Evolutionary conservation across 805 yeast species (phyloP).

Genomic region (Candida alai): DNA sequence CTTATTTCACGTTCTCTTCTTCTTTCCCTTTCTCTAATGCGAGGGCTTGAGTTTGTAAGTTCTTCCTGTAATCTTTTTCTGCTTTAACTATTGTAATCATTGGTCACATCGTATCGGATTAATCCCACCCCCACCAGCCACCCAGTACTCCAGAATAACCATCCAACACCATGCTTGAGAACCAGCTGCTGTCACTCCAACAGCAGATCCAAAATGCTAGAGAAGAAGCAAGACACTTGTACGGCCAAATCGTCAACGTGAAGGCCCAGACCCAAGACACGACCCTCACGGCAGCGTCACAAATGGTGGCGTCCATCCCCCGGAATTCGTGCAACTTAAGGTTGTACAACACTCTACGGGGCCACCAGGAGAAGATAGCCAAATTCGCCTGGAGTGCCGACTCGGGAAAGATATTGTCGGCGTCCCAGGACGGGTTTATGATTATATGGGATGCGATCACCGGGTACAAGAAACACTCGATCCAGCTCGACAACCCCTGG

Average conservation of each 20-base stretch:
- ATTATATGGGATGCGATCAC: slow-evolving; percentile 78
- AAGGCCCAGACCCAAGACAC: slow-evolving; percentile 44
- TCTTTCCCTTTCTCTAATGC: too few species aligned
- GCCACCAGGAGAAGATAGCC: slow-evolving; percentile 73
- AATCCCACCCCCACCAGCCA: too few species aligned
- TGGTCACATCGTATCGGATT: too few species aligned
- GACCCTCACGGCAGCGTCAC: slow-evolving; percentile 38
- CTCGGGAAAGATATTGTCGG: slow-evolving; percentile 58
- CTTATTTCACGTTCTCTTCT: too few species aligned
- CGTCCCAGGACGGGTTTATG: slow-evolving; percentile 84
- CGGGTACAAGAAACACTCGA: slow-evolving; percentile 66
- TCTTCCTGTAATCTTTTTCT: too few species aligned
- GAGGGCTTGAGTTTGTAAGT: too few species aligned
- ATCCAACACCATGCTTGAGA: too few species aligned
- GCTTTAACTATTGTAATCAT: too few species aligned
- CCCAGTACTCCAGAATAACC: too few species aligned
- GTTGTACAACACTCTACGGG: slow-evolving; percentile 41
- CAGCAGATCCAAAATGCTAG: slow-evolving; percentile 30
- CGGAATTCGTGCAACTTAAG: slow-evolving; percentile 22
- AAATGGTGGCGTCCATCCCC: slow-evolving; percentile 29
- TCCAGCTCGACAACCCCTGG: slow-evolving; percentile 74
- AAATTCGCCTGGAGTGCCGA: slow-evolving; percentile 67
- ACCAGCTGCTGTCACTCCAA: too few species aligned
- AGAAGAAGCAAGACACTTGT: slow-evolving; percentile 44
- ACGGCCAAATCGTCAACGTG: slow-evolving; percentile 45